These are phyloP conservation scores for Pyricularia grisea DNA, from an alignment of 2,329 filamentous ascomycete genomes.

Conservation along the genomic window DNA sequence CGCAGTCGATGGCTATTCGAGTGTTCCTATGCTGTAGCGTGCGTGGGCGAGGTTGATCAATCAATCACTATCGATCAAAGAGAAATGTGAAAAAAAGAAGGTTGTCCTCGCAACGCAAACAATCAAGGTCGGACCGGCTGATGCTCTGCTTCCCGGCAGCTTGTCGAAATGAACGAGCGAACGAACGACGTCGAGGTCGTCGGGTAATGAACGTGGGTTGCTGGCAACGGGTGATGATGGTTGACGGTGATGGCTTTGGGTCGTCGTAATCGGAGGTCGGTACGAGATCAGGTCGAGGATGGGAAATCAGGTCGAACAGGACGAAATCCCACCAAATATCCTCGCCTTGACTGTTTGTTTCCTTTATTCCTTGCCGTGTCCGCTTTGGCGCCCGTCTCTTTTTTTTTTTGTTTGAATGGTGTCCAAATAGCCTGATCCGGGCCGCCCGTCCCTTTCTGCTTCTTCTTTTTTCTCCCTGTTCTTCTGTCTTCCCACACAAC, in stretches of 20 bases:
- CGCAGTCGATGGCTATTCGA: not conserved
- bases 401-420: too few species aligned
- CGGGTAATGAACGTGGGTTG: not conserved
- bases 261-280: conserved; percentile 4
- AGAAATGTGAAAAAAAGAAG: not conserved
- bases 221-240: not conserved
- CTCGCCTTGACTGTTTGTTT: not conserved
- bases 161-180: not conserved
- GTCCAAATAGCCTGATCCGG: not conserved
- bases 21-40: not conserved
- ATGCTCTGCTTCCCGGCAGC: not conserved
- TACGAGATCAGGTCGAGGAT: not conserved
- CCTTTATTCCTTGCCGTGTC: not conserved
- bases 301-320: not conserved
- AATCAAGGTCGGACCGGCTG: not conserved
- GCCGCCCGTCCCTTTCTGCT: not conserved
- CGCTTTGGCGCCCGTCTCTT: not conserved
- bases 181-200: not conserved
- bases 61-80: not conserved
- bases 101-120: not conserved
- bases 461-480: not conserved
- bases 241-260: conserved; percentile 4
- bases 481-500: not conserved
- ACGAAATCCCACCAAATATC: not conserved
- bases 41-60: not conserved